Percentiles rank a stretch among this genome's conserved stretches.
Evolutionary conservation across 2,329 filamentous ascomycete species (phyloP).

Genomic region (Botrytis aclada): DNA sequence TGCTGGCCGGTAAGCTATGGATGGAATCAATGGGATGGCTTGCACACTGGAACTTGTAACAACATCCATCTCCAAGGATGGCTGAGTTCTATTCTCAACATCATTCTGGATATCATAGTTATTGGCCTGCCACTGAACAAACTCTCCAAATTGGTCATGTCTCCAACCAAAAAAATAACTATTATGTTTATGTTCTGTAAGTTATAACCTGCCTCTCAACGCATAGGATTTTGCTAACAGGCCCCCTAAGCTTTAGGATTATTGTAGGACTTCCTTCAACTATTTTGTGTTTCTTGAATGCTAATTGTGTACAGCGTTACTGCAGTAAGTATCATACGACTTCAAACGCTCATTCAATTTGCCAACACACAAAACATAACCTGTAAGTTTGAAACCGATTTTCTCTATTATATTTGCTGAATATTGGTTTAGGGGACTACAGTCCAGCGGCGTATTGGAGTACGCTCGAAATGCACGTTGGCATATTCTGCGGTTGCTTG

Average conservation of each 20-base stretch:
- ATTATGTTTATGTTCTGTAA: slow-evolving; percentile 47
- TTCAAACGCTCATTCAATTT: background rate
- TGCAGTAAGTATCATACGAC: background rate
- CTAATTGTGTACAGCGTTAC: background rate
- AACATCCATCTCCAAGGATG: slow-evolving; percentile 49
- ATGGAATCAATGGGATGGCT: slow-evolving; percentile 52
- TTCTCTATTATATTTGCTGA: background rate
- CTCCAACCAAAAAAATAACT: slow-evolving; percentile 47
- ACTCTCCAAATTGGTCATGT: slow-evolving; percentile 43
- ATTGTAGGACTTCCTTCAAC: background rate
- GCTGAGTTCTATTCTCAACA: slow-evolving; percentile 51
- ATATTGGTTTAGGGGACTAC: background rate
- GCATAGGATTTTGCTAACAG: background rate
- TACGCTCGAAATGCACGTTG: slow-evolving; percentile 9
- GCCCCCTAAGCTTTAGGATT: background rate
- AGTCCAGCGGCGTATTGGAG: background rate
- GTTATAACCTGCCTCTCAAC: background rate
- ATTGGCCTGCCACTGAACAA: slow-evolving; percentile 49
- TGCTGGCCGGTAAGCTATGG: slow-evolving; percentile 50
- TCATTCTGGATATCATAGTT: slow-evolving; percentile 51
- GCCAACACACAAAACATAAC: background rate
- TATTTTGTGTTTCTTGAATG: background rate
- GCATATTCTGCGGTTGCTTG: slow-evolving; percentile 4
- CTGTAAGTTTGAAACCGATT: background rate
- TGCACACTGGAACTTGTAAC: slow-evolving; percentile 46